Evolutionary conservation across 208 protist genomes (phyloP).

Genomic region (Phytomonas serpens): DNA sequence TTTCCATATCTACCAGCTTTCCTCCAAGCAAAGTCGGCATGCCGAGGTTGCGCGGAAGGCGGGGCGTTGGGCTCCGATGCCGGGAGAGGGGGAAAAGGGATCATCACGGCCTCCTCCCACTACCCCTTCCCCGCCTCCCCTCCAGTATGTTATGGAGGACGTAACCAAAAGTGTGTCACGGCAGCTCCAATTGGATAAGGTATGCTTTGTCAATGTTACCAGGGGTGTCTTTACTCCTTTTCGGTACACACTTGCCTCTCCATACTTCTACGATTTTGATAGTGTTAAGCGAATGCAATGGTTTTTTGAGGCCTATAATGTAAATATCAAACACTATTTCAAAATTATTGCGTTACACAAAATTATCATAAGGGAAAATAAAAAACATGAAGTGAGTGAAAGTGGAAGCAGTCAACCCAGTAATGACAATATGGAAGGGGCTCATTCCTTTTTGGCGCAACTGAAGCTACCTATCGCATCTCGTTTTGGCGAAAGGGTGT

Average conservation of each 20-base stretch:
- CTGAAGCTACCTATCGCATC: slow-evolving; percentile 54
- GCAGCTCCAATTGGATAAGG: slow-evolving; percentile 38
- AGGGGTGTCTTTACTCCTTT: slow-evolving; percentile 36
- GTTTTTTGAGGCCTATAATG: slow-evolving; percentile 48
- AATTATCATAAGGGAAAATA: slow-evolving; percentile 1
- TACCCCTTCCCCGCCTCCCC: slow-evolving; percentile 33
- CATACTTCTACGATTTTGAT: slow-evolving; percentile 43
- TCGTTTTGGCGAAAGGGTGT: slow-evolving; percentile 63
- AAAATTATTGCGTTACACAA: slow-evolving; percentile 31
- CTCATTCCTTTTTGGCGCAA: slow-evolving; percentile 46
- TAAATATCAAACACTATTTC: slow-evolving; percentile 22
- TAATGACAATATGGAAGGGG: background rate
- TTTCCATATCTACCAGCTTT: slow-evolving; percentile 68
- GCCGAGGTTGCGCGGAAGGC: slow-evolving; percentile 50
- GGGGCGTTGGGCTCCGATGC: slow-evolving; percentile 52
- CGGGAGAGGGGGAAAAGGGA: slow-evolving; percentile 6
- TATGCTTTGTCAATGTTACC: slow-evolving; percentile 39
- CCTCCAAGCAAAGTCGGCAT: slow-evolving; percentile 71
- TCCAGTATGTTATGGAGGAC: slow-evolving; percentile 14
- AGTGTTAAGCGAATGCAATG: slow-evolving; percentile 38
- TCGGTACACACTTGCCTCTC: slow-evolving; percentile 48
- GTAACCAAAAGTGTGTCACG: slow-evolving; percentile 16
- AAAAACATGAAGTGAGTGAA: slow-evolving; percentile 1
- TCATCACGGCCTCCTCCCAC: slow-evolving; percentile 15
- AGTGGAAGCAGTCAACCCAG: background rate